Evolutionary conservation across 1,139 yeast species (phyloP).

Genomic region (Geotrichum fermentans): DNA sequence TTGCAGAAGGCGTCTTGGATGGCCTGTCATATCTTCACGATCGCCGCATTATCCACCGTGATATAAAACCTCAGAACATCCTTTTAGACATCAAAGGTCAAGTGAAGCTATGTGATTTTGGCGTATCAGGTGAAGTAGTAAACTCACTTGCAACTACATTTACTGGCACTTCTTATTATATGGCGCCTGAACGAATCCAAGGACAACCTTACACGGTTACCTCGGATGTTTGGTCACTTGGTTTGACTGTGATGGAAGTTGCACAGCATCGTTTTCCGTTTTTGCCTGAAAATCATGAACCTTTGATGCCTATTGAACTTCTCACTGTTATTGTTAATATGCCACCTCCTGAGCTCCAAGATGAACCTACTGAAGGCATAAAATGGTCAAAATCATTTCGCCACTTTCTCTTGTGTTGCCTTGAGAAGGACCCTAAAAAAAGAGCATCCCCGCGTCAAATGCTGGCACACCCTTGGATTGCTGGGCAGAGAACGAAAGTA

Average conservation of each 20-base stretch:
- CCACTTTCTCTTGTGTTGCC: constrained; percentile 73
- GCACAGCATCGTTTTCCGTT: constrained; percentile 86
- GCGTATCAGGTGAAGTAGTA: constrained; percentile 97
- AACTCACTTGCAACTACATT: constrained; percentile 92
- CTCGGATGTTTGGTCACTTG: constrained; percentile 94
- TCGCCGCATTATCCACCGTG: constrained; percentile 85
- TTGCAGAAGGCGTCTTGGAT: constrained; percentile 75
- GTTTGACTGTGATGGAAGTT: constrained; percentile 84
- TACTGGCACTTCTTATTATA: constrained; percentile 93
- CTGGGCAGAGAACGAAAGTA: constrained; percentile 60
- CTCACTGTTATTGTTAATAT: constrained; percentile 74
- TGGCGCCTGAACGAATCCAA: constrained; percentile 97
- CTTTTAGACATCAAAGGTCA: constrained; percentile 68
- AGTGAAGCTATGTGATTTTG: constrained; percentile 92
- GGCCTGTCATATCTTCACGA: constrained; percentile 87
- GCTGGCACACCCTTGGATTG: constrained; percentile 87
- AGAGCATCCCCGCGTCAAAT: constrained; percentile 92
- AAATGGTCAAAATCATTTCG: constrained; percentile 80
- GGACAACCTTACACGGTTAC: constrained; percentile 94
- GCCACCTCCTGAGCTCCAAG: constrained; percentile 67
- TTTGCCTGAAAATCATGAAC: constrained; percentile 43
- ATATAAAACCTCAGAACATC: constrained; percentile 85
- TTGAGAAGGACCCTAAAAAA: constrained; percentile 70
- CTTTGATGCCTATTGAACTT: constrained; percentile 78
- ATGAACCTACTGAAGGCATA: constrained; percentile 71